These are phyloP conservation scores for Colletotrichum caudatum DNA, from an alignment of 2,329 filamentous ascomycete species.

Conservation along the genomic window DNA sequence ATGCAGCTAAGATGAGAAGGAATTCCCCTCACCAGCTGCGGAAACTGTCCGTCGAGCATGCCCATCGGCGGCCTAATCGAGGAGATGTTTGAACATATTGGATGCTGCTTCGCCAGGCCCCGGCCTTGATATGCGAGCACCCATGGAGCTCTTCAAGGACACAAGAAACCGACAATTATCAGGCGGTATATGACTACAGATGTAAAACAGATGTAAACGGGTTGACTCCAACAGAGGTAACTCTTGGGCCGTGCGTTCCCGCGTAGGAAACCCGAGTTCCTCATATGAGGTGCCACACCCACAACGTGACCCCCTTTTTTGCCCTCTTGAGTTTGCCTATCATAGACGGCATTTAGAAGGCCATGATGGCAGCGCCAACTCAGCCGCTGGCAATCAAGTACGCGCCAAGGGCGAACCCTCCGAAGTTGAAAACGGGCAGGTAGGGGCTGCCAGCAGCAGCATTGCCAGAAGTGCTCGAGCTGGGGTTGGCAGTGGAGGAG, in stretches of 20 bases:
- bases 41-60: neutral
- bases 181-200: neutral
- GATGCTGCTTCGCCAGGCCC: neutral
- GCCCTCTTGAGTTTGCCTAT: slow-evolving; percentile 4
- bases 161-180: neutral
- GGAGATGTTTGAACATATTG: neutral
- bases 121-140: neutral
- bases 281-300: slow-evolving; percentile 2
- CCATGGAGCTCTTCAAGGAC: neutral
- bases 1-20: neutral
- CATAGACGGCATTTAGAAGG: slow-evolving; percentile 56
- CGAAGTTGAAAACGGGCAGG: slow-evolving; percentile 58
- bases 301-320: neutral
- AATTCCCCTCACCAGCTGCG: neutral
- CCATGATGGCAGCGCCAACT: slow-evolving; percentile 65
- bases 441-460: slow-evolving; percentile 49
- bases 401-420: slow-evolving; percentile 61
- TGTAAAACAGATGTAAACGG: neutral
- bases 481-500: slow-evolving; percentile 47
- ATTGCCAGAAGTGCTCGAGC: slow-evolving; percentile 34
- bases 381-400: slow-evolving; percentile 65
- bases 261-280: slow-evolving; percentile 19
- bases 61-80: neutral
- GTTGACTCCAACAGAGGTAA: neutral
- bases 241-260: slow-evolving; percentile 18